Evolutionary conservation across 257 asterid species (phyloP).

Genomic region (Paulownia fortunei): DNA sequence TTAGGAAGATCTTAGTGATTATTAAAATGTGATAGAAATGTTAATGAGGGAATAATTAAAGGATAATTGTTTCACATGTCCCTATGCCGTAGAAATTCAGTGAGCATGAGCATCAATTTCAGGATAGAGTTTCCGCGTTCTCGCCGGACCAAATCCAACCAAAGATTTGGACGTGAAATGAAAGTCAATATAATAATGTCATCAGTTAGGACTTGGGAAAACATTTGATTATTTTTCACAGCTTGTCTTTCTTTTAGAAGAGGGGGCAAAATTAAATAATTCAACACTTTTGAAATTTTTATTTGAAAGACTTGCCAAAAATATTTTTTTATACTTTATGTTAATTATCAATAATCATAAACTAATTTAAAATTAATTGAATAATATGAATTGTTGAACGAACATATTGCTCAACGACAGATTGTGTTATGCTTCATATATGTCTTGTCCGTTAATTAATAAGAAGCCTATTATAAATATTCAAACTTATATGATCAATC

Average conservation of each 20-base stretch:
- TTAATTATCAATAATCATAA: too few species aligned
- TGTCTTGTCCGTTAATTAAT: too few species aligned
- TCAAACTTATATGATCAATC: too few species aligned
- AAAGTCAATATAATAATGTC: conserved; percentile 21
- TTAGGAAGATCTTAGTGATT: conserved; percentile 35
- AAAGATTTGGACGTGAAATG: conserved; percentile 44
- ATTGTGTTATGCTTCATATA: too few species aligned
- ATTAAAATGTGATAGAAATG: conserved; percentile 30
- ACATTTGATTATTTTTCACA: neutral
- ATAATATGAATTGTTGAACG: too few species aligned
- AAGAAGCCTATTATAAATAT: too few species aligned
- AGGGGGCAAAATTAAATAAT: neutral
- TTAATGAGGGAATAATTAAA: conserved; percentile 32
- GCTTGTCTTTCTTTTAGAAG: neutral
- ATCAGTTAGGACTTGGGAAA: conserved; percentile 21
- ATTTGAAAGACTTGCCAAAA: too few species aligned
- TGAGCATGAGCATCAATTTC: conserved; percentile 21
- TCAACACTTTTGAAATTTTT: neutral
- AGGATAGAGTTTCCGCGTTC: conserved; percentile 31
- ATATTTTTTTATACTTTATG: too few species aligned
- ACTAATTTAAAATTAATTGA: too few species aligned
- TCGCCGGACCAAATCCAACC: conserved; percentile 41
- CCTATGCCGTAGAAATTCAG: conserved; percentile 14
- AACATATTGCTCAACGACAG: too few species aligned
- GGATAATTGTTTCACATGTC: conserved; percentile 26